These are phyloP conservation scores for Patellaria atrata DNA, from an alignment of 495 filamentous ascomycete genomes.

Conservation along the genomic window DNA sequence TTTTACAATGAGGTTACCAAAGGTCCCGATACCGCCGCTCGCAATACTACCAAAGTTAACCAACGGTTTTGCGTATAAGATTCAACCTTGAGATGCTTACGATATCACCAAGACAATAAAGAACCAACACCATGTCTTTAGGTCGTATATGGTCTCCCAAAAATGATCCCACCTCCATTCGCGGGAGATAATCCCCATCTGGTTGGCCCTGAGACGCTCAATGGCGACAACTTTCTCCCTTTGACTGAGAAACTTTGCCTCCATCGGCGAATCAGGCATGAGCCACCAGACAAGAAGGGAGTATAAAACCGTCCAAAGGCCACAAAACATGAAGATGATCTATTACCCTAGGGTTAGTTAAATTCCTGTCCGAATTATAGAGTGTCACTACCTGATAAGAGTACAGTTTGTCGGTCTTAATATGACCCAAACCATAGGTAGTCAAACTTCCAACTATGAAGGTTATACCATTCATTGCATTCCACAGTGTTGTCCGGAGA, in stretches of 20 bases:
- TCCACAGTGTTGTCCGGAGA: conserved; percentile 42
- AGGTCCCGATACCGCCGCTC: conserved; percentile 46
- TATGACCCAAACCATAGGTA: conserved; percentile 46
- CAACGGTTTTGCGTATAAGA: conserved; percentile 19
- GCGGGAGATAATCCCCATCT: conserved; percentile 43
- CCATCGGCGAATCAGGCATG: conserved; percentile 47
- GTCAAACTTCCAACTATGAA: conserved; percentile 36
- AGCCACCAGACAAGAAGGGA: conserved; percentile 27
- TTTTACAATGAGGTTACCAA: conserved; percentile 49
- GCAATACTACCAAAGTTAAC: conserved; percentile 34
- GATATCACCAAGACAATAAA: conserved; percentile 38
- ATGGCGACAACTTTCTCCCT: conserved; percentile 47
- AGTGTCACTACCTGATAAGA: conserved; percentile 35
- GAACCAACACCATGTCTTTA: conserved; percentile 58
- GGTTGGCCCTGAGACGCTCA: conserved; percentile 49
- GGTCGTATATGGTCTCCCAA: conserved; percentile 42
- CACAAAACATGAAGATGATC: conserved; percentile 43
- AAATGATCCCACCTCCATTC: conserved; percentile 51
- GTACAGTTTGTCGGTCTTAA: conserved; percentile 35
- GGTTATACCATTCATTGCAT: conserved; percentile 39
- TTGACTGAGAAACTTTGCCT: conserved; percentile 42
- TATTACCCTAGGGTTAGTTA: neutral
- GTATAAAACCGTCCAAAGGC: conserved; percentile 30
- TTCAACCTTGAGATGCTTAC: conserved; percentile 17
- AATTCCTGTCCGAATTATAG: neutral